A percentile compares a stretch with the other conserved stretches of the same genome.
phyloP scores from a whole-genome alignment of 2,329 filamentous ascomycete genomes.

The Colletotrichum limetticola region DNA sequence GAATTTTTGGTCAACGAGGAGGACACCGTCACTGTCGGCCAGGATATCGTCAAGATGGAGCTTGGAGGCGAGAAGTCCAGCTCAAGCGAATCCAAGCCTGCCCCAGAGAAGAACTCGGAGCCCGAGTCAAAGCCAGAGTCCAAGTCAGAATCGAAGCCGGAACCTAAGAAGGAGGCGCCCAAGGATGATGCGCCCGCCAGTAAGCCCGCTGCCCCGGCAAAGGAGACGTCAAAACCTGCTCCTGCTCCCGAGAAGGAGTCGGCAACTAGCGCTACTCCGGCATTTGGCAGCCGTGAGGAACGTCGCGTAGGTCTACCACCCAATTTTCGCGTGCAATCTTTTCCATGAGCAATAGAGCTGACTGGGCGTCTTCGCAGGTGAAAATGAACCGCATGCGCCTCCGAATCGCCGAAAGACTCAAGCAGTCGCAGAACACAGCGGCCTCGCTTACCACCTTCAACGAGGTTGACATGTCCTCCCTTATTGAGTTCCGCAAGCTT shows the following conservation, averaged over 20 bases:
- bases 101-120: slow-evolving; percentile 27
- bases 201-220: slow-evolving; percentile 34
- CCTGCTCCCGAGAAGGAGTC: slow-evolving; percentile 38
- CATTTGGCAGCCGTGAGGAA: slow-evolving; percentile 83
- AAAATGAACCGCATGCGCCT: slow-evolving; percentile 99
- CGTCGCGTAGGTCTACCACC: slow-evolving; percentile 73
- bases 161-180: slow-evolving; percentile 54
- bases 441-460: slow-evolving; percentile 98
- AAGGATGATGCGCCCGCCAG: slow-evolving; percentile 44
- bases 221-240: slow-evolving; percentile 39
- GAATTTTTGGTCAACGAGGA: slow-evolving; percentile 93
- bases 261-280: slow-evolving; percentile 43
- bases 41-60: slow-evolving; percentile 89
- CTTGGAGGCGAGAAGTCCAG: slow-evolving; percentile 62
- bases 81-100: slow-evolving; percentile 9
- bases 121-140: slow-evolving; percentile 35
- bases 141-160: slow-evolving; percentile 52
- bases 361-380: slow-evolving; percentile 64
- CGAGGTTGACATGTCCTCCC: slow-evolving; percentile 97
- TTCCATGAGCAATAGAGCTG: not conserved
- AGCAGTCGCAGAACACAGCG: slow-evolving; percentile 99
- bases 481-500: slow-evolving; percentile 96
- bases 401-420: slow-evolving; percentile 95
- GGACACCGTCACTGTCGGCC: slow-evolving; percentile 93
- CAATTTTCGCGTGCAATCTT: not conserved